Conservation (phyloP, 805 yeast species). For the Saccharomycopsis sp. region DNA sequence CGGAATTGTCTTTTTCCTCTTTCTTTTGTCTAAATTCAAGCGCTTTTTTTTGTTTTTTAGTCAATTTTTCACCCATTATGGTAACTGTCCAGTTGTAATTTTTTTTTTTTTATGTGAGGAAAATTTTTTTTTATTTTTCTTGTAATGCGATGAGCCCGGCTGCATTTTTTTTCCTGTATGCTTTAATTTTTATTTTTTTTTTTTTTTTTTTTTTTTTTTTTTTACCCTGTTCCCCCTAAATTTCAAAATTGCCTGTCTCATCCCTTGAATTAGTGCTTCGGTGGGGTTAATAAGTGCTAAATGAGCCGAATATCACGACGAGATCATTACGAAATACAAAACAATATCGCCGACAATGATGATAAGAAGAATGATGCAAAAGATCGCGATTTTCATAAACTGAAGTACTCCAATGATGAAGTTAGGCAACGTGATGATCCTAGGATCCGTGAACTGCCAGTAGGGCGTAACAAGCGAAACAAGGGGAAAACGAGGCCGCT, state of each 20-base stretch:
- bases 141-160: neutral
- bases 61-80: slow-evolving; percentile 35
- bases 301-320: slow-evolving; percentile 9
- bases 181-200: too few species aligned
- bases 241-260: too few species aligned
- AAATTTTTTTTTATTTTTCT: slow-evolving; percentile 1
- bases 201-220: too few species aligned
- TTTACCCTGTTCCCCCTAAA: too few species aligned
- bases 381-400: neutral
- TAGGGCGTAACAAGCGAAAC: too few species aligned
- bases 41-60: slow-evolving; percentile 63
- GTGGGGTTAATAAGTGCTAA: too few species aligned
- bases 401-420: neutral
- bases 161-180: too few species aligned
- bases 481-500: slow-evolving; percentile 4
- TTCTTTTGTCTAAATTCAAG: slow-evolving; percentile 44
- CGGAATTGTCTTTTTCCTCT: slow-evolving; percentile 33
- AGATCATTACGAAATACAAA: slow-evolving; percentile 19
- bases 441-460: too few species aligned
- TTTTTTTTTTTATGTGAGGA: slow-evolving; percentile 9
- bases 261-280: too few species aligned
- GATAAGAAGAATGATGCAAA: neutral
- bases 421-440: neutral
- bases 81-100: slow-evolving; percentile 2
- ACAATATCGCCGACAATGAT: neutral